Base-by-base conservation (phyloP, 805 yeast species). In the Metschnikowia cubensis region DNA sequence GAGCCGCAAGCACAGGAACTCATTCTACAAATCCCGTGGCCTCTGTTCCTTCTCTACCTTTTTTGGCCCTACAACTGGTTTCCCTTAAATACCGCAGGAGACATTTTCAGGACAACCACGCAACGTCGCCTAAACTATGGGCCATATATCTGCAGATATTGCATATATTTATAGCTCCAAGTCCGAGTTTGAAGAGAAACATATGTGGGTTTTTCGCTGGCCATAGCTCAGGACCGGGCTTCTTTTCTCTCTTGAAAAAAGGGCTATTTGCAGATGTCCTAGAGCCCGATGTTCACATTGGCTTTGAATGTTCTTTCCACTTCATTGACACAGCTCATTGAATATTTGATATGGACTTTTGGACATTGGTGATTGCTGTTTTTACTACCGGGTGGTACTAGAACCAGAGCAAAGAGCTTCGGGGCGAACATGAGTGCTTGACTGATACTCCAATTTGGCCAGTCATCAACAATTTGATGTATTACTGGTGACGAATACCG, bases 71-170 rank as follows among this genome's bases (percentile, higher is more conserved):
- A 98, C 99, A 94, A 66, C 89, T 92, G 21, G 97, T 87, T 20
- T 98, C 99, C 49, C 97, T 79, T 49, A 92, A 71, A 65, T 94
- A 94, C 64, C 99, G 80, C 60, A 89, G 68, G 50, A 94, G 75
- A 65, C 99, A 94, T 66, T 94, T 99, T 59, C 85, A 79, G 1
- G 97, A 87, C 49, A 94, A 74, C 99, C 98, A 94, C 0, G 96
- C 85, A 66, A 82, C 86, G 67, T 94, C 99, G 41, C 71, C 65
- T 4, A 54, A 61, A 5, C 65, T 60, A 31, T 69, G 52, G 7
- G 58, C 59, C 4, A 56, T 42, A 43, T 63, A 63, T 45, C 67
- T 65, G n/a, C 66, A 66, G 1, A 65, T 64, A 20, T 67, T 67
- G 20, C 31, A 69, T 64, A 48, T 64, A 66, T 45, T 77, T 77